Evolutionary conservation across 1,139 yeast species (phyloP), one percentile per base, ranked within the genome.

Genomic region (Suhomyces coccinellae): DNA sequence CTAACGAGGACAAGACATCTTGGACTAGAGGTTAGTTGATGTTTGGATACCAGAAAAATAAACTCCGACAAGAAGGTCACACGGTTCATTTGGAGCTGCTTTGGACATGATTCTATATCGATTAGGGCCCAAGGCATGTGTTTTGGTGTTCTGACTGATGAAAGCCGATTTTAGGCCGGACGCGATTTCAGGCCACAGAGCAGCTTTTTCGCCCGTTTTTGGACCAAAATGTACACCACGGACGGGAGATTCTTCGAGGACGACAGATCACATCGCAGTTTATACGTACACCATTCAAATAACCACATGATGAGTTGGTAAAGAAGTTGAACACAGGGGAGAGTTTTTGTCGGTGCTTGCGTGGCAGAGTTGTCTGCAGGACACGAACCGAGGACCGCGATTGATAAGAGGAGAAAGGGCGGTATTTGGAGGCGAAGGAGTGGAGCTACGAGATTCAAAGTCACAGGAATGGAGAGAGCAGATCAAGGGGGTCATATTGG

Each of bases 1-100:
- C 99, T 55, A 93, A 80, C 42, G 96, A 87, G 59, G 97, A 87
- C 63, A 93, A 81, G 51, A 90, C 84, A 67, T 91, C 97, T 79
- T 88, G 96, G 74, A 93, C 89, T 80, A 53, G 30, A 33, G 14
- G 67, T 63, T 63, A 61, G 67, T 61, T 46, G 14, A 22, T 27
- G 32, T 22, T 20, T 15, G 3, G n/a, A 31, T 6, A 4, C 12
- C 8, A 9, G n/a, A 12, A 12, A 26, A 26, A 20, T 6, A 20
- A 20, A 20, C 24, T 9, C 5, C 8, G 24, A 6, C 5, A 20
- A 20, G 24, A 20, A 20, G 24, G 8, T 20, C 24, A 7, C 24
- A 20, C 8, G 11, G 4, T 4, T 28, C 30, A 10, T 28, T 2
- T 13, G 30, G 6, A 4, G 30, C 30, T 28, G 30, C 8, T 20